Evolutionary conservation across 208 protist genomes (phyloP), one percentile per base, ranked within the genome.

Genomic region (Trypanosoma scelopori): DNA sequence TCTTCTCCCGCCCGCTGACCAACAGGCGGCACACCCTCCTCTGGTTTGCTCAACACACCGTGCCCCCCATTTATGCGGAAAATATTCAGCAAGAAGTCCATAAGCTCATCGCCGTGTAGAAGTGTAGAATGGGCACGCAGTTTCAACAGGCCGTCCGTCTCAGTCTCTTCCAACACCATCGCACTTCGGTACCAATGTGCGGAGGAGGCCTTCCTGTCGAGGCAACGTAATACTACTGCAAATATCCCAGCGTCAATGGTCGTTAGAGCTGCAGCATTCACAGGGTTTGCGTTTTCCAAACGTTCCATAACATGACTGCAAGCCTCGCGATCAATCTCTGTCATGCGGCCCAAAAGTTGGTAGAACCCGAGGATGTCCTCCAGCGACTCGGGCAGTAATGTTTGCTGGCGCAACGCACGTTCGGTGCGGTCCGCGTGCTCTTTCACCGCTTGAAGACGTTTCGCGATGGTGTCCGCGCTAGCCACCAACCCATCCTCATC

Each of bases 251-350:
- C 32, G 51, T 87, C 82, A 41, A 95, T 67, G 37, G 56, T 20
- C 27, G 76, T 64, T 15, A 95, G 79, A 23, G 82, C 59, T 66
- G 83, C 69, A 16, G 70, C 72, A 62, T 91, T 93, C 42, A 88
- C 82, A 5, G 69, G 59, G 50, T 84, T 87, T 49, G 78, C 73
- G 22, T 69, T 66, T n/a, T 69, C 63, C 42, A 95, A 69, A 5
- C 89, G 86, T 15, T 88, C 79, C 45, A 78, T 71, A 12, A 92
- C 55, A n/a, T 90, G 81, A 30, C 74, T 77, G 22, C 69, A 76
- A 41, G 75, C 67, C 9, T 30, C 60, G 41, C 84, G 76, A 15
- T 69, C 37, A 42, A 92, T 45, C 12, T 64, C 65, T 0, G 81
- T 82, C 1, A 93, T 27, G 35, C 72, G 43, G 0, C 76, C 78